Percentiles rank a stretch among this genome's conserved stretches.
Evolutionary conservation across 257 asterid genomes (phyloP).

Genomic region (Primulina eburnea): DNA sequence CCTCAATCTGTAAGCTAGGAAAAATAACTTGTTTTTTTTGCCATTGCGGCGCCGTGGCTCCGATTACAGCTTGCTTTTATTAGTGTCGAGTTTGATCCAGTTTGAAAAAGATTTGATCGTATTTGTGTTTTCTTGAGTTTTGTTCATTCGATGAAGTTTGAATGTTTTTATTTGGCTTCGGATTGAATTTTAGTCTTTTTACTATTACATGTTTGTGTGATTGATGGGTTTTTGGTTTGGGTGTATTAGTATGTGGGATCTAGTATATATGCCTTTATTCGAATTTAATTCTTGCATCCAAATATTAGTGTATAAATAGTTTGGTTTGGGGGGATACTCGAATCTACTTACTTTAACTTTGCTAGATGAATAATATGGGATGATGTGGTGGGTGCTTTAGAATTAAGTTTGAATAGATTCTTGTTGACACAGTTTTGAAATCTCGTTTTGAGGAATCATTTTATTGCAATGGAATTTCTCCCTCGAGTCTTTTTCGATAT

Average conservation of each 20-base stretch:
- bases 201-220: neutral
- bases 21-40: neutral
- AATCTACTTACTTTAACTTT: neutral
- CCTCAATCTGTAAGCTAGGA: constrained; percentile 63
- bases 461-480: neutral
- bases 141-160: neutral
- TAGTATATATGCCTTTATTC: neutral
- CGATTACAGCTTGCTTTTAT: constrained; percentile 17
- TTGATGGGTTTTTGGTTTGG: neutral
- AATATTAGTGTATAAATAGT: neutral
- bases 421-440: neutral
- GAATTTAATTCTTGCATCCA: neutral
- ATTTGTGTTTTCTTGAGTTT: constrained; percentile 8
- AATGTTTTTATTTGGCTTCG: neutral
- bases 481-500: neutral
- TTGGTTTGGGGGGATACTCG: neutral
- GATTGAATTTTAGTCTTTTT: neutral
- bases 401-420: neutral
- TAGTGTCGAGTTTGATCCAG: constrained; percentile 1
- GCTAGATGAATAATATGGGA: neutral
- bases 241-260: neutral
- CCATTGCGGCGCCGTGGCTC: constrained; percentile 9
- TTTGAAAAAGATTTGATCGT: constrained; percentile 1
- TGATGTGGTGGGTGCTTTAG: neutral
- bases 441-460: neutral